Evolutionary conservation across 139 green algal genomes (phyloP).

Genomic region (Marvania coccoides): DNA sequence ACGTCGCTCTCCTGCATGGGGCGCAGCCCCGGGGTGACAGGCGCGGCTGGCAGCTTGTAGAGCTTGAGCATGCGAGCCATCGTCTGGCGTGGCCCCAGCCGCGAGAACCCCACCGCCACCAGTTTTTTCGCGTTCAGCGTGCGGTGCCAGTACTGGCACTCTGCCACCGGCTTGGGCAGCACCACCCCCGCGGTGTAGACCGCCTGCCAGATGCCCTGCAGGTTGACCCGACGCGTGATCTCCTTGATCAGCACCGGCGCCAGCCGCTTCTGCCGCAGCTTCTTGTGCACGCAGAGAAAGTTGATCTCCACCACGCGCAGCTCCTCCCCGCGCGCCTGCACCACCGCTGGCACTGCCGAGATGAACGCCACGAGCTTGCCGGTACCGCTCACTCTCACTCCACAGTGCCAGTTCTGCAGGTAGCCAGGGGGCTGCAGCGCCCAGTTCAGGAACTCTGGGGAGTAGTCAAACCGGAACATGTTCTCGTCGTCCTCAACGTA

Average conservation of each 20-base stretch:
- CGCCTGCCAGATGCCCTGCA: slow-evolving; percentile 87
- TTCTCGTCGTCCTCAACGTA: slow-evolving; percentile 98
- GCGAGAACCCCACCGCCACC: slow-evolving; percentile 83
- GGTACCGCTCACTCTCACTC: slow-evolving; percentile 37
- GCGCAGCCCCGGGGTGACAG: slow-evolving; percentile 72
- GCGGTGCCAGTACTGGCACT: slow-evolving; percentile 93
- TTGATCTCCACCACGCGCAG: slow-evolving; percentile 94
- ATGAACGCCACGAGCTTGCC: slow-evolving; percentile 92
- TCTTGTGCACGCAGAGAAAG: slow-evolving; percentile 99
- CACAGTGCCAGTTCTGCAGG: slow-evolving; percentile 72
- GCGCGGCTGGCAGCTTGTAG: slow-evolving; percentile 77
- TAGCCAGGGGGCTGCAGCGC: slow-evolving; percentile 83
- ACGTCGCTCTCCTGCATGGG: slow-evolving; percentile 63
- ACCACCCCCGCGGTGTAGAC: slow-evolving; percentile 94
- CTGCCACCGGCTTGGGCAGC: slow-evolving; percentile 83
- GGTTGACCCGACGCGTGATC: slow-evolving; percentile 86
- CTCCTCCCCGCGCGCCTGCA: slow-evolving; percentile 16
- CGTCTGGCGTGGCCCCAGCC: slow-evolving; percentile 76
- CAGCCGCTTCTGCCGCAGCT: slow-evolving; percentile 90
- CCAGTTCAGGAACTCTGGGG: slow-evolving; percentile 79
- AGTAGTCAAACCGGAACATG: slow-evolving; percentile 96
- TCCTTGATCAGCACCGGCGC: slow-evolving; percentile 98
- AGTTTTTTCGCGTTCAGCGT: slow-evolving; percentile 95
- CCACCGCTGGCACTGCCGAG: slow-evolving; percentile 59
- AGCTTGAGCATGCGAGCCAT: slow-evolving; percentile 93